A percentile compares a stretch with the other conserved stretches of the same genome.
Conservation (phyloP, 2,329 filamentous ascomycete species). For the Botrytis medusae region DNA sequence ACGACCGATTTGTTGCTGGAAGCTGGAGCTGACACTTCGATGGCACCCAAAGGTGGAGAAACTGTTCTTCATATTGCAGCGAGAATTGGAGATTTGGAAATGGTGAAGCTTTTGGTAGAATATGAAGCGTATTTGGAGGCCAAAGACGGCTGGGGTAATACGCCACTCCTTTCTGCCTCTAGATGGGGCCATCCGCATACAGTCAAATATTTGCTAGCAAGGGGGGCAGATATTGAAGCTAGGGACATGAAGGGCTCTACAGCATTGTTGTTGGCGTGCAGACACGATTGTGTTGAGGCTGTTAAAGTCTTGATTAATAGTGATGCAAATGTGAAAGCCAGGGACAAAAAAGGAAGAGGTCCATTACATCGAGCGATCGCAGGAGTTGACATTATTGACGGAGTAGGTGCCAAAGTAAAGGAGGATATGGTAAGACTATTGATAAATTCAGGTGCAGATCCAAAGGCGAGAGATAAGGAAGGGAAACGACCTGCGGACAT, state of each 20-base stretch:
- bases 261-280: conserved; percentile 26
- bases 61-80: conserved; percentile 26
- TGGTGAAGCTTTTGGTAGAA: conserved; percentile 22
- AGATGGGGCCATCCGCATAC: conserved; percentile 26
- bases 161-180: conserved; percentile 25
- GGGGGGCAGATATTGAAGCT: conserved; percentile 26
- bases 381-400: conserved; percentile 26
- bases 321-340: conserved; percentile 24
- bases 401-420: conserved; percentile 21
- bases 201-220: conserved; percentile 20
- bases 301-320: conserved; percentile 24
- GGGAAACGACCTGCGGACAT: conserved; percentile 27
- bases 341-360: conserved; percentile 28
- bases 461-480: conserved; percentile 23
- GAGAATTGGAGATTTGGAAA: conserved; percentile 25
- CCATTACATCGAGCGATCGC: conserved; percentile 29
- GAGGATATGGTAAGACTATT: conserved; percentile 27
- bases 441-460: conserved; percentile 28
- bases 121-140: conserved; percentile 26
- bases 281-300: conserved; percentile 26
- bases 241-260: conserved; percentile 27
- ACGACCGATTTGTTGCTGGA: conserved; percentile 27
- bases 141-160: conserved; percentile 25
- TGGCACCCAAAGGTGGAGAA: conserved; percentile 22
- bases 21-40: conserved; percentile 27